Conservation (phyloP, 2,329 filamentous ascomycete species). For the Lachnellula cervina region DNA sequence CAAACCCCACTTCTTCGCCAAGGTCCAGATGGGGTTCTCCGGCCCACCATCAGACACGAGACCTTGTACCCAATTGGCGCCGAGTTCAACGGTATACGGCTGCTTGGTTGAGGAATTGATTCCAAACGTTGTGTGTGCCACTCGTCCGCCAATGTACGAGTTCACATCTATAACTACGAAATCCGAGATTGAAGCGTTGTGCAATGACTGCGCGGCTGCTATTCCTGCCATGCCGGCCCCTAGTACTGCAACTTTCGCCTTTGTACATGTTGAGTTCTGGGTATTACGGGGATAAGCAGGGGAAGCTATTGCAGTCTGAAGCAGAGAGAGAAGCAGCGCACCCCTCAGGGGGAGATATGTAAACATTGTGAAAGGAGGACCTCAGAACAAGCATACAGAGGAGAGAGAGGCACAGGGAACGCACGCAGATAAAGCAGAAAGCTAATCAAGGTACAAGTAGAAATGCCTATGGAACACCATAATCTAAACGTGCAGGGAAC, state of each 20-base stretch:
- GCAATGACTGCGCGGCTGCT: conserved; percentile 58
- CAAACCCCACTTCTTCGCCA: conserved; percentile 55
- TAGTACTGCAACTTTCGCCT: conserved; percentile 39
- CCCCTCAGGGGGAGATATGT: background rate
- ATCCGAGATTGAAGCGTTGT: conserved; percentile 56
- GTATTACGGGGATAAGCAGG: background rate
- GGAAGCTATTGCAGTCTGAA: background rate
- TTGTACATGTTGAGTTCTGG: conserved; percentile 16
- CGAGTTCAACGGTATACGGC: conserved; percentile 50
- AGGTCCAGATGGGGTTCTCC: conserved; percentile 59
- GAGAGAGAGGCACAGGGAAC: background rate
- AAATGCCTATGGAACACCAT: background rate
- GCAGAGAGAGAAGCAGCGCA: background rate
- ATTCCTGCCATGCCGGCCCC: conserved; percentile 61
- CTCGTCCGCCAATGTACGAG: conserved; percentile 56
- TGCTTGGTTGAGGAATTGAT: conserved; percentile 39
- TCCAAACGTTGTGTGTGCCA: conserved; percentile 43
- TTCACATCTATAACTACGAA: conserved; percentile 64
- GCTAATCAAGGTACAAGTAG: background rate
- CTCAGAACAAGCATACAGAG: background rate
- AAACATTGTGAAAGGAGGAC: background rate
- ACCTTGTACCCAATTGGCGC: conserved; percentile 60
- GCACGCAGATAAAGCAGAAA: background rate
- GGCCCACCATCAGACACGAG: conserved; percentile 34
- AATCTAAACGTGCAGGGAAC: background rate